These are phyloP conservation scores for Diplodia corticola DNA, from an alignment of 2,329 filamentous ascomycete genomes.

Conservation along the genomic window DNA sequence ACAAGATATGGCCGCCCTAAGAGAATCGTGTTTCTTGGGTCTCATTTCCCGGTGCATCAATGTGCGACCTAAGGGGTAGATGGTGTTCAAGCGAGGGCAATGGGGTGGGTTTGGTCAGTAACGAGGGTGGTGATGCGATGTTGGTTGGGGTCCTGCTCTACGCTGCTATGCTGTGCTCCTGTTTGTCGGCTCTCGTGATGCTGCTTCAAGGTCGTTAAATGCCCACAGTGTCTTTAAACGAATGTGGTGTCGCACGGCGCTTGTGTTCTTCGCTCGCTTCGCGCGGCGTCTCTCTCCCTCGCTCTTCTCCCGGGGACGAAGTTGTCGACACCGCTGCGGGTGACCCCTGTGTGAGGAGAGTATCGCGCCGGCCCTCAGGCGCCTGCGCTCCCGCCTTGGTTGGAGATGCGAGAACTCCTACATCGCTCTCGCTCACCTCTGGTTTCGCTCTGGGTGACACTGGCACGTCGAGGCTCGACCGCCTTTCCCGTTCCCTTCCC, in stretches of 20 bases:
- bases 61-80: background rate
- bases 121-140: background rate
- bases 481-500: background rate
- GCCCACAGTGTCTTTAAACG: conserved; percentile 47
- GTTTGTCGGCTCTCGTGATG: background rate
- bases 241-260: conserved; percentile 44
- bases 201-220: conserved; percentile 32
- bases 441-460: background rate
- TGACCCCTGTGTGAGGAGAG: conserved; percentile 31
- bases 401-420: background rate
- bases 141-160: conserved; percentile 2
- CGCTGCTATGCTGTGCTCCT: background rate
- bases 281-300: conserved; percentile 7
- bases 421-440: conserved; percentile 9
- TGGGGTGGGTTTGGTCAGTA: background rate
- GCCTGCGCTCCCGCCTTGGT: conserved; percentile 19
- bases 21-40: conserved; percentile 11
- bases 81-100: conserved; percentile 6
- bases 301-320: conserved; percentile 18
- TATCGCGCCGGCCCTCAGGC: conserved; percentile 26
- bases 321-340: background rate
- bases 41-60: conserved; percentile 1
- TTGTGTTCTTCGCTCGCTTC: conserved; percentile 30
- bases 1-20: conserved; percentile 12
- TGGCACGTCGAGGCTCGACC: background rate